Evolutionary conservation across 2,329 filamentous ascomycete species (phyloP).

Genomic region (Colletotrichum sp.): DNA sequence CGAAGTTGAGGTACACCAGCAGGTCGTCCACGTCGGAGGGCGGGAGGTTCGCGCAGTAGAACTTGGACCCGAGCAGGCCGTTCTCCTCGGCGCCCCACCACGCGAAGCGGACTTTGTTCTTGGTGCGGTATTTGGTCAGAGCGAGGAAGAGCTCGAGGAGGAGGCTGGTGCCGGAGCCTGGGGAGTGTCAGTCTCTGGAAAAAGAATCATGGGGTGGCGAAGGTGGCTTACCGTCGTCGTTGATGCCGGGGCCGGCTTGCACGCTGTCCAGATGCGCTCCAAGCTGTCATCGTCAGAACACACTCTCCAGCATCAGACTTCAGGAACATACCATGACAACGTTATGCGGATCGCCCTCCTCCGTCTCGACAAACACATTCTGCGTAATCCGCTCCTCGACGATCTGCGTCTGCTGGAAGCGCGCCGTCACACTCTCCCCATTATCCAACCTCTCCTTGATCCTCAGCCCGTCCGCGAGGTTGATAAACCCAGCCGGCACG

Average conservation of each 20-base stretch:
- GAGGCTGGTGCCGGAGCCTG: slow-evolving; percentile 43
- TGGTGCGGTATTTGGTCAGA: slow-evolving; percentile 39
- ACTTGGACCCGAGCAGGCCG: slow-evolving; percentile 39
- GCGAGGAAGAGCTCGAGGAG: slow-evolving; percentile 46
- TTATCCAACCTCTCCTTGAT: slow-evolving; percentile 42
- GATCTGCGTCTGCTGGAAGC: slow-evolving; percentile 38
- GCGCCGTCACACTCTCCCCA: slow-evolving; percentile 40
- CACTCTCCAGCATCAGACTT: no score
- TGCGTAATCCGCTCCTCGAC: slow-evolving; percentile 46
- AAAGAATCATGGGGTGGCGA: no score
- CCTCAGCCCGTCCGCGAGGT: slow-evolving; percentile 42
- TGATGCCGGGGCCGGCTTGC: slow-evolving; percentile 49
- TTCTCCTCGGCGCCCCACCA: slow-evolving; percentile 55
- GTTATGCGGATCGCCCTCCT: slow-evolving; percentile 46
- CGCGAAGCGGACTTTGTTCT: slow-evolving; percentile 44
- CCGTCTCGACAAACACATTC: slow-evolving; percentile 53
- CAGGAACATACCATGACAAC: slow-evolving; percentile 39
- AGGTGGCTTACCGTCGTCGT: slow-evolving; percentile 41
- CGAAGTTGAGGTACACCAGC: slow-evolving; percentile 46
- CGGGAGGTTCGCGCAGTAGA: slow-evolving; percentile 41
- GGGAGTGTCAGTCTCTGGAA: not conserved
- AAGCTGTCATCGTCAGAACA: slow-evolving; percentile 24
- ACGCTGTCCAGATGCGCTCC: slow-evolving; percentile 52
- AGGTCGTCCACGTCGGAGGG: slow-evolving; percentile 37
- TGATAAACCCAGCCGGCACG: slow-evolving; percentile 33